These are phyloP conservation scores for Aspergillus sp. DNA, from an alignment of 2,329 filamentous ascomycete species.

Conservation along the genomic window DNA sequence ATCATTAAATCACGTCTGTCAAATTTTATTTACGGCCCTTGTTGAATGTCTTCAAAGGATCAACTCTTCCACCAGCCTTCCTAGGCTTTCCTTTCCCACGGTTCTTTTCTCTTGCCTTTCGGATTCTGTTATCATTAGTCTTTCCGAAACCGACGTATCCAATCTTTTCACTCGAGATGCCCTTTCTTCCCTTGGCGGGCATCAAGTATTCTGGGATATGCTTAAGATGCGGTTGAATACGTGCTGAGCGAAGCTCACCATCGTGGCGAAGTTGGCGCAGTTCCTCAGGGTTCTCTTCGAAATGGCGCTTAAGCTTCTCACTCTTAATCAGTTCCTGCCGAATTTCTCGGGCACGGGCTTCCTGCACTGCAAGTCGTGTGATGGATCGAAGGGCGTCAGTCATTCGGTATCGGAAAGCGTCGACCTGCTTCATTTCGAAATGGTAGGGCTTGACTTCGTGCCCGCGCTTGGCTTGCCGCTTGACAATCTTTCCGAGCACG, in stretches of 20 bases:
- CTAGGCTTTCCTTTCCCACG: slow-evolving; percentile 41
- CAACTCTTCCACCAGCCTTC: slow-evolving; percentile 58
- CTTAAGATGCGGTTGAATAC: slow-evolving; percentile 83
- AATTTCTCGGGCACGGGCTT: slow-evolving; percentile 83
- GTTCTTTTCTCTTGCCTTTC: slow-evolving; percentile 45
- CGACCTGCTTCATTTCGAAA: slow-evolving; percentile 91
- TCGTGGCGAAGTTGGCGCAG: slow-evolving; percentile 85
- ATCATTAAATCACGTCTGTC: slow-evolving; percentile 12
- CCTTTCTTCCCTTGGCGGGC: slow-evolving; percentile 70
- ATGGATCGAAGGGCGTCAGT: slow-evolving; percentile 87
- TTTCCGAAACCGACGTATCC: slow-evolving; percentile 69
- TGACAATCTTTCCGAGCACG: slow-evolving; percentile 72
- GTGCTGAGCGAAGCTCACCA: slow-evolving; percentile 74
- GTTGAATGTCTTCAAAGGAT: slow-evolving; percentile 89
- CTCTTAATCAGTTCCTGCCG: slow-evolving; percentile 86
- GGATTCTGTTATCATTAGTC: slow-evolving; percentile 45
- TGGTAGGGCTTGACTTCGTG: slow-evolving; percentile 84
- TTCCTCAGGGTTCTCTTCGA: slow-evolving; percentile 93
- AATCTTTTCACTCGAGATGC: slow-evolving; percentile 59
- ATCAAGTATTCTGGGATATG: slow-evolving; percentile 93
- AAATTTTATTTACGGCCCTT: slow-evolving; percentile 35
- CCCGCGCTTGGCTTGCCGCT: slow-evolving; percentile 71
- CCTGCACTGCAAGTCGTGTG: slow-evolving; percentile 81
- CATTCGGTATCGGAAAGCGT: slow-evolving; percentile 92
- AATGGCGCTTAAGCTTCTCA: slow-evolving; percentile 90